Base-by-base conservation (phyloP, 768 basidiomycete species). In the Porphyrellus cyaneotinctus region DNA sequence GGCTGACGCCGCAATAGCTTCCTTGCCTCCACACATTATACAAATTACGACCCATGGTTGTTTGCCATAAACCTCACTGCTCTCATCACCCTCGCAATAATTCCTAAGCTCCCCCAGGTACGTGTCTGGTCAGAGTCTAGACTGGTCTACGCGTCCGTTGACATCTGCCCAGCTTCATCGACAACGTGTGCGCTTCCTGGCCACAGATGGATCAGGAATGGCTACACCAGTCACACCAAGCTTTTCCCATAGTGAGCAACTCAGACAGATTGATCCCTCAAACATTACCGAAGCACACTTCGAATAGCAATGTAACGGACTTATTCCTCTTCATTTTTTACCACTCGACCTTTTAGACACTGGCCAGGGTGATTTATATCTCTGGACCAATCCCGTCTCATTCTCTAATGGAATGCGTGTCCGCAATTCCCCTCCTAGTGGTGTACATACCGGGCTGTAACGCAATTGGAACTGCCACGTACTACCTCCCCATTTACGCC, bases 11-110 rank as follows among this genome's bases (percentile, higher is more conserved):
- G 17, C 47, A 22, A 44, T 58, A 97, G 95, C 30, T 99, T 99
- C 75, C 80, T 99, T 24, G 85, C 90, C 36, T 97, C 97, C 17
- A 99, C 97, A 1, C 97, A 99, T 68, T 99, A 97, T 77, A 97
- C 95, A 17, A 85, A 91, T 62, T 99, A 98, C 71, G 85, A 99
- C 60, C 93, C 91, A 10, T 93, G 89, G 81, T 62, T 95, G 47
- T 99, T 99, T 67, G 84, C 88, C 31, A 74, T 99, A 65, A 98
- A 98, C 64, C 78, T 98, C 55, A 75, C 87, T 3, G 87, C 92
- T 3, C 76, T 87, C 22, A 77, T 90, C 14, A 68, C 80, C 32
- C 75, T 95, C 56, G 88, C 89, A 23, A 81, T 98, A 54, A 85
- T 97, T 58, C 95, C 97, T 26, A 98, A 98, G 72, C 79, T 98